Conservation (phyloP, 345 rosid genomes). For the Gossypium australe region DNA sequence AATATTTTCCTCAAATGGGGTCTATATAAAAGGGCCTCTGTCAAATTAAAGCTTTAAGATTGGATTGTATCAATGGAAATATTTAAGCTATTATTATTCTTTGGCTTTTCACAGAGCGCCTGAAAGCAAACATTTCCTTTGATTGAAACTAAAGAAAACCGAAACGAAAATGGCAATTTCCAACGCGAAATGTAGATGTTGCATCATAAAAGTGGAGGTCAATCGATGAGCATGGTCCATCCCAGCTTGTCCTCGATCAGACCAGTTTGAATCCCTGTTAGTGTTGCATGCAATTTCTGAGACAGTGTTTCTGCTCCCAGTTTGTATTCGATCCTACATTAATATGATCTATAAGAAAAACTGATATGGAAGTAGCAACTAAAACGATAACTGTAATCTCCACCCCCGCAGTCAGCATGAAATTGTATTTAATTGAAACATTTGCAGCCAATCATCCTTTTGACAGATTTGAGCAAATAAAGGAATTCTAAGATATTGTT, state of each 20-base stretch:
- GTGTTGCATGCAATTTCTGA: conserved; percentile 17
- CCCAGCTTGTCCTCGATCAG: conserved; percentile 35
- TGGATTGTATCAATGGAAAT: not conserved
- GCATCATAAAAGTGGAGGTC: not conserved
- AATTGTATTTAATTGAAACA: not conserved
- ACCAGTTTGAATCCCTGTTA: conserved; percentile 41
- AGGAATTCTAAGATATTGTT: not conserved
- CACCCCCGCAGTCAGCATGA: not conserved
- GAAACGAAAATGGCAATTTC: too few species aligned
- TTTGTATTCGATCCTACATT: conserved; percentile 22
- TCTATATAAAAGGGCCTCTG: too few species aligned
- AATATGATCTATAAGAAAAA: not conserved
- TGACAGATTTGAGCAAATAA: conserved; percentile 3
- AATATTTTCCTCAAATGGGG: too few species aligned
- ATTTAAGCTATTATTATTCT: not conserved
- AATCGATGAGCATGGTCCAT: conserved; percentile 33
- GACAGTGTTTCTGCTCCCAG: conserved; percentile 20
- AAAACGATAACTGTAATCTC: not conserved
- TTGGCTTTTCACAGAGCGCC: not conserved
- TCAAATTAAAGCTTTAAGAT: not conserved
- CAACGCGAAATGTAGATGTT: too few species aligned
- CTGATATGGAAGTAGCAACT: not conserved
- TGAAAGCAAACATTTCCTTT: not conserved
- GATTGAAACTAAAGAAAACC: not conserved
- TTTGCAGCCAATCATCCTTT: not conserved